Conservation (phyloP, 2,329 filamentous ascomycete genomes). For the Phaeosphaeriaceae sp. region DNA sequence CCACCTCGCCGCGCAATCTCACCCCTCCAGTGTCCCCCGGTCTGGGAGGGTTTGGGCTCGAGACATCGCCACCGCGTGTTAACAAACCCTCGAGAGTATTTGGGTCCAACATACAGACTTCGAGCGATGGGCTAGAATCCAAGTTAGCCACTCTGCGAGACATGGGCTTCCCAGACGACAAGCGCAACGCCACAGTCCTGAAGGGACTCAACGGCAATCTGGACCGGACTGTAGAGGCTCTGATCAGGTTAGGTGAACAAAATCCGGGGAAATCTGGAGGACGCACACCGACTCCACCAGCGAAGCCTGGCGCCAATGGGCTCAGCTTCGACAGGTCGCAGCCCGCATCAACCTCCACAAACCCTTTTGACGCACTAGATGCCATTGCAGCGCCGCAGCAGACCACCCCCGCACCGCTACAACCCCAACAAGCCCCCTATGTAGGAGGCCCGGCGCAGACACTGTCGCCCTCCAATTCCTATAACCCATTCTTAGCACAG, state of each 20-base stretch:
- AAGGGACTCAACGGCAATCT: constrained; percentile 85
- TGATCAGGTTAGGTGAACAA: constrained; percentile 79
- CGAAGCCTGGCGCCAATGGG: constrained; percentile 57
- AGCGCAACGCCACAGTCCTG: constrained; percentile 79
- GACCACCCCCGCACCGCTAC: constrained; percentile 29
- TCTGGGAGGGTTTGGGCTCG: constrained; percentile 39
- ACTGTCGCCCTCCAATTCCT: constrained; percentile 53
- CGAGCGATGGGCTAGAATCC: constrained; percentile 67
- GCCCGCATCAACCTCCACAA: constrained; percentile 32
- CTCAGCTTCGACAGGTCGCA: constrained; percentile 51
- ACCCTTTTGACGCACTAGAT: constrained; percentile 56
- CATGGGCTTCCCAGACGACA: constrained; percentile 89
- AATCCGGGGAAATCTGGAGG: constrained; percentile 50
- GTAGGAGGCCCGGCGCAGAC: constrained; percentile 28
- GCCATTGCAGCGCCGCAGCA: constrained; percentile 38
- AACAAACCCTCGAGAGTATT: constrained; percentile 72
- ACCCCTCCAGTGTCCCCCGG: constrained; percentile 44
- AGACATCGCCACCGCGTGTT: constrained; percentile 49
- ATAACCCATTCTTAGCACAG: constrained; percentile 72
- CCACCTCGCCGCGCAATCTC: constrained; percentile 70
- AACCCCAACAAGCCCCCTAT: constrained; percentile 39
- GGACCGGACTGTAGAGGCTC: constrained; percentile 82
- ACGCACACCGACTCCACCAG: constrained; percentile 54
- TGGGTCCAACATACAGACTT: constrained; percentile 67
- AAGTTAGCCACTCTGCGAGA: constrained; percentile 81